Conservation (phyloP, 2,329 filamentous ascomycete species). For the Rugonectria rugulosa region DNA sequence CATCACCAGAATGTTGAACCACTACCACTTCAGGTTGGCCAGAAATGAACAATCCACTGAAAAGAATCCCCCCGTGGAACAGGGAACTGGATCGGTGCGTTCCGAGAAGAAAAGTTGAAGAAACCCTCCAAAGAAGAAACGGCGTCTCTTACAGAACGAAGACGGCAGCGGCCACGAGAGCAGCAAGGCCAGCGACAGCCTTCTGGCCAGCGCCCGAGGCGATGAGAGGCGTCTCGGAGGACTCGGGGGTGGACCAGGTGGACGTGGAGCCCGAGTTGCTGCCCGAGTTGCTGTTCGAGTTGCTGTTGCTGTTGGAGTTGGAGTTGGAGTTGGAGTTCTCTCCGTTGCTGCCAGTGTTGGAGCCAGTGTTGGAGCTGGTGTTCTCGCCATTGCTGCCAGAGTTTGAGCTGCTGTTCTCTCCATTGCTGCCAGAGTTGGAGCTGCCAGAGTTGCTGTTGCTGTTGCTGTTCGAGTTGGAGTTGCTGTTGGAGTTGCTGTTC, state of each 20-base stretch:
- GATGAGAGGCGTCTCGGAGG: slow-evolving; percentile 26
- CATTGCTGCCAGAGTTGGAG: background rate
- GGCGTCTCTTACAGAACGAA: slow-evolving; percentile 37
- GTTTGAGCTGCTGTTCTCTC: background rate
- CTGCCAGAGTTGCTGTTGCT: background rate
- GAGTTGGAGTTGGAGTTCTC: background rate
- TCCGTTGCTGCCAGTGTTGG: background rate
- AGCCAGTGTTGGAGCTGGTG: background rate
- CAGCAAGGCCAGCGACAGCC: slow-evolving; percentile 32
- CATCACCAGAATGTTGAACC: slow-evolving; percentile 9
- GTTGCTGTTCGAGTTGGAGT: background rate
- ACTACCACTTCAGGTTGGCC: slow-evolving; percentile 9
- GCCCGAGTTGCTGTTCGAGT: background rate
- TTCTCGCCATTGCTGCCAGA: background rate
- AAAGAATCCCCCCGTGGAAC: slow-evolving; percentile 3
- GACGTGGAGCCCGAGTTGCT: background rate
- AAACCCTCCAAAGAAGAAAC: too few species aligned
- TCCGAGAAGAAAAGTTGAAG: background rate
- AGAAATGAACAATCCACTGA: slow-evolving; percentile 14
- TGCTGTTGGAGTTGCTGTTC: background rate
- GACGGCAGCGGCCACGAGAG: slow-evolving; percentile 34
- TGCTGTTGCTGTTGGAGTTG: background rate
- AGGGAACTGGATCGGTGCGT: too few species aligned
- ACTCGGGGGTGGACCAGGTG: background rate
- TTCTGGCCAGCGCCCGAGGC: slow-evolving; percentile 37